Evolutionary conservation across 805 yeast genomes (phyloP), one percentile per base, ranked within the genome.

Genomic region (Priceomyces haplophilus): DNA sequence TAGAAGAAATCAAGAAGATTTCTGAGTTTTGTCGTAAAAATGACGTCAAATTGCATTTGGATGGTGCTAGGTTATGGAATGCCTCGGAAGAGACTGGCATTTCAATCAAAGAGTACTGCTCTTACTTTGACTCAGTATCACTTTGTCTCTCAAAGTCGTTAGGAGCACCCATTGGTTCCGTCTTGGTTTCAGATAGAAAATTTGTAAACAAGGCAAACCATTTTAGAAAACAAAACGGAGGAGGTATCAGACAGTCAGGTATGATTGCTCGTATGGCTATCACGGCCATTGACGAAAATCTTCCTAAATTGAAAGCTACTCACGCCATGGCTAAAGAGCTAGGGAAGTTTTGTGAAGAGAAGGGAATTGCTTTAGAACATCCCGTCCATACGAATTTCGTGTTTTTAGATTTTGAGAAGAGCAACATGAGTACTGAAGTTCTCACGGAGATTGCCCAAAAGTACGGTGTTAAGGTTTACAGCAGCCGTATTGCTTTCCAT

Each of bases 401-500:
- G 3, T 70, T 70, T 46, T 49, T 70, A 31, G 74, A 70, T 44
- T 43, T 64, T 16, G 47, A 50, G 20, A 59, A 58, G 7, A 62
- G 56, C 45, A 57, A 59, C 32, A 55, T 69, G 58, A 55, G 59
- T 48, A 55, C 54, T 3, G 52, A 52, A 7, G 50, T 51, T 24
- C 56, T 67, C 15, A 45, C 41, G 16, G 45, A 49, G 33, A 51
- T 45, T 38, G 89, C 83, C 47, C 61, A 68, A 38, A 78, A 85
- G 54, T 70, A 82, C 55, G 77, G 79, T 38, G 73, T 90, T 43
- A 81, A 76, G 52, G 63, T 84, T 30, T 75, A 76, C 76, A 88
- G 89, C 39, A 82, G 81, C 40, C 77, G 97, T 56, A 64, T 90
- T 36, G 88, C 95, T 1, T 83, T 89, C 73, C 96, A 88, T 69